A percentile compares a stretch with the other conserved stretches of the same genome.
These are phyloP conservation scores for Monosporozyma unispora DNA, from an alignment of 805 yeast species.

Conservation along the genomic window DNA sequence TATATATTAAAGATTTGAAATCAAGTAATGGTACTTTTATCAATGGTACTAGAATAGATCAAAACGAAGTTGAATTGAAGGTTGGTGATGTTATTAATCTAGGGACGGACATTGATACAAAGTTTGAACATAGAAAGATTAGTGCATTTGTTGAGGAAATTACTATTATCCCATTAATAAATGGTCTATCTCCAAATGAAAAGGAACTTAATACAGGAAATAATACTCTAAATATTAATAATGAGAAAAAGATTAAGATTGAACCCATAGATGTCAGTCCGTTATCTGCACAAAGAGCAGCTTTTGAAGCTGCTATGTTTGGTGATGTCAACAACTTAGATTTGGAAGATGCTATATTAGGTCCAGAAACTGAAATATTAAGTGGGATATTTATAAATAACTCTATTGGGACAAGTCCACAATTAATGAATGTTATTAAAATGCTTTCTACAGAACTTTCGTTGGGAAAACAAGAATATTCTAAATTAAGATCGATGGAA, in stretches of 20 bases:
- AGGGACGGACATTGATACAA: slow-evolving; percentile 75
- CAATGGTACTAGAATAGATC: slow-evolving; percentile 59
- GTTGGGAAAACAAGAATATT: slow-evolving; percentile 49
- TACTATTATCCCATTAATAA: slow-evolving; percentile 37
- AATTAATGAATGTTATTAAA: slow-evolving; percentile 47
- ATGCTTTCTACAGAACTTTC: slow-evolving; percentile 46
- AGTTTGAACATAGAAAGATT: slow-evolving; percentile 71
- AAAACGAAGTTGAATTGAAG: slow-evolving; percentile 49
- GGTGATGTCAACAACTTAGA: slow-evolving; percentile 44
- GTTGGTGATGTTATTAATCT: slow-evolving; percentile 85
- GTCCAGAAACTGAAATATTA: slow-evolving; percentile 38
- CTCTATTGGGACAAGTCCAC: slow-evolving; percentile 48
- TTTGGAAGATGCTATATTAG: slow-evolving; percentile 43
- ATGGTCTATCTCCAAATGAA: background rate
- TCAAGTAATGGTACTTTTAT: slow-evolving; percentile 93
- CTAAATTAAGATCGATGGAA: slow-evolving; percentile 46
- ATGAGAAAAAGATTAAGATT: background rate
- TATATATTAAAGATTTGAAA: slow-evolving; percentile 77
- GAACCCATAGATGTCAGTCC: slow-evolving; percentile 4
- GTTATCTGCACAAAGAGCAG: slow-evolving; percentile 21
- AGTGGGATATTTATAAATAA: slow-evolving; percentile 53
- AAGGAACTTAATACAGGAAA: background rate
- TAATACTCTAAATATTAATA: background rate
- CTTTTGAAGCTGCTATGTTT: slow-evolving; percentile 53
- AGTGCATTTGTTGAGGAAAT: slow-evolving; percentile 75